Evolutionary conservation across 192 early-diverging fungal genomes (phyloP).

Genomic region (Coemansia sp.): DNA sequence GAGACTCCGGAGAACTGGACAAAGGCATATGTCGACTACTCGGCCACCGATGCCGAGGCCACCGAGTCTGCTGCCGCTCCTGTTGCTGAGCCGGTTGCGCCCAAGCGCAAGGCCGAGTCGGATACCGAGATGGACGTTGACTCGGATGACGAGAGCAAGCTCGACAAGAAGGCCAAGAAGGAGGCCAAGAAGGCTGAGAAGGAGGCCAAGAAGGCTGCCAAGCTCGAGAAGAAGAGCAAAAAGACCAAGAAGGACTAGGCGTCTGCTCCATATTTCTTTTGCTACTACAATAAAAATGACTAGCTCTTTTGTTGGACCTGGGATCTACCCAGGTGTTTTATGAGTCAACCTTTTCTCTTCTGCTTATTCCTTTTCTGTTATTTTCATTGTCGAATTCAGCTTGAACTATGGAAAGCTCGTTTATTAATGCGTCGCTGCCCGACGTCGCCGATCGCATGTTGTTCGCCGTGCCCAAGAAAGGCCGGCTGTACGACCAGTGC

Average conservation of each 20-base stretch:
- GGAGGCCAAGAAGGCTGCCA: constrained; percentile 28
- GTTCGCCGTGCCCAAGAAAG: constrained; percentile 99
- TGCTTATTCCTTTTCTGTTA: too few species aligned
- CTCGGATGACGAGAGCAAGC: constrained; percentile 23
- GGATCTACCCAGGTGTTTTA: too few species aligned
- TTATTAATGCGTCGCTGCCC: constrained; percentile 40
- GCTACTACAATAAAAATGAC: neutral
- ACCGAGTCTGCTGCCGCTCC: constrained; percentile 8
- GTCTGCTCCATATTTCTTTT: neutral
- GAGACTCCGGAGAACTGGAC: constrained; percentile 83
- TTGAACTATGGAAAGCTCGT: constrained; percentile 14
- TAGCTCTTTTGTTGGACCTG: too few species aligned
- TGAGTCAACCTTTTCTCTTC: too few species aligned
- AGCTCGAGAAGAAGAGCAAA: constrained; percentile 35
- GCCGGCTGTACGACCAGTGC: constrained; percentile 89
- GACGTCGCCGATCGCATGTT: constrained; percentile 68
- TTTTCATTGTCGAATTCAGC: too few species aligned
- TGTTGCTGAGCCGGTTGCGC: neutral
- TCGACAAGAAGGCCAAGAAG: constrained; percentile 40
- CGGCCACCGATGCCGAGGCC: constrained; percentile 11
- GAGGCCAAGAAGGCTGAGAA: constrained; percentile 38
- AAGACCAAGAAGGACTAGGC: constrained; percentile 29
- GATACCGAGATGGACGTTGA: constrained; percentile 36
- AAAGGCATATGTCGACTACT: constrained; percentile 72
- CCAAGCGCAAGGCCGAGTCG: constrained; percentile 38